A percentile compares a stretch with the other conserved stretches of the same genome.
phyloP scores from a whole-genome alignment of 176 grass and related monocot genomes.

The Ensete ventricosum region DNA sequence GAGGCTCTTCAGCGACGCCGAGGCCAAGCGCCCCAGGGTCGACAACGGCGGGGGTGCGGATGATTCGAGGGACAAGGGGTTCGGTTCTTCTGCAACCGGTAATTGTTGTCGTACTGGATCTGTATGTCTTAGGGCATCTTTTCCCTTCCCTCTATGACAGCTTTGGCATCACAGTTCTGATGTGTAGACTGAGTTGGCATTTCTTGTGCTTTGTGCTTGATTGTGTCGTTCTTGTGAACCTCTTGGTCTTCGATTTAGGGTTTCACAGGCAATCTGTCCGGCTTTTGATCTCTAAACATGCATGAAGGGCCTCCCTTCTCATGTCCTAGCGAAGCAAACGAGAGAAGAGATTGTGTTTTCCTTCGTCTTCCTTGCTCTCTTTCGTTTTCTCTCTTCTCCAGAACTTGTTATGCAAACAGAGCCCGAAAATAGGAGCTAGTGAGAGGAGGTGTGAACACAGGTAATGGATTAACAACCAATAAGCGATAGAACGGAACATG shows the following conservation, averaged over 20 bases:
- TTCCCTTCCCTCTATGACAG: neutral
- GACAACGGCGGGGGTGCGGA: conserved; percentile 49
- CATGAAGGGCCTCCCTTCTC: too few species aligned
- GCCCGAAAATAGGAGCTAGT: too few species aligned
- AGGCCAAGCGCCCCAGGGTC: conserved; percentile 81
- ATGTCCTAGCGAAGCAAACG: too few species aligned
- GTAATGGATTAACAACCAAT: too few species aligned
- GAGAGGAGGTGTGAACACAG: too few species aligned
- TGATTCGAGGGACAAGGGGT: conserved; percentile 22
- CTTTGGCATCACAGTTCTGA: conserved; percentile 16
- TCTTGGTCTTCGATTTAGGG: neutral
- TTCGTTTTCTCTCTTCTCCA: too few species aligned
- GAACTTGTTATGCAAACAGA: too few species aligned
- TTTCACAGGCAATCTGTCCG: neutral
- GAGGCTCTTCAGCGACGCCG: conserved; percentile 73
- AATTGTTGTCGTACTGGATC: conserved; percentile 1
- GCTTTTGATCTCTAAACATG: neutral
- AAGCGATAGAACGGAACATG: too few species aligned
- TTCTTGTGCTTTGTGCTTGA: neutral
- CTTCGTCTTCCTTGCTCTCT: too few species aligned
- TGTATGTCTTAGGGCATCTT: neutral
- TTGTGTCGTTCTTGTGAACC: neutral
- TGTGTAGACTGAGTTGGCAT: neutral
- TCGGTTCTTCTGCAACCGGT: conserved; percentile 34
- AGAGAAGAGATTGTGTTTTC: too few species aligned